Percentiles rank a stretch among this genome's conserved stretches.
Conservation (phyloP, 208 protist species). For the Herpetomonas muscarum region DNA sequence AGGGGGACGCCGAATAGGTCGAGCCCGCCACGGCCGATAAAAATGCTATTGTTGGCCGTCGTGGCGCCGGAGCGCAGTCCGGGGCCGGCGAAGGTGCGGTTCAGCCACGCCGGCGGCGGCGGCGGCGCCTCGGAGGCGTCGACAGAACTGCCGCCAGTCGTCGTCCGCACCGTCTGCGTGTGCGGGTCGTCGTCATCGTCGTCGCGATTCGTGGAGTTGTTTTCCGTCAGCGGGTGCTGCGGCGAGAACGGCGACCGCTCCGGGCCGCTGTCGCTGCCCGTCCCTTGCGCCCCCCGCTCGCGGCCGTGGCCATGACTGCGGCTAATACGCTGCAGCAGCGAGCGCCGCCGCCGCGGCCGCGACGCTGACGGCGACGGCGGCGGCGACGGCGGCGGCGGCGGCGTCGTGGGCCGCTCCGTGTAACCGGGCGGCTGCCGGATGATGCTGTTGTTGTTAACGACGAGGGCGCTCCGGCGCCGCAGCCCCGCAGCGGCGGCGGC, state of each 20-base stretch:
- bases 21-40: constrained; percentile 4
- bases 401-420: neutral
- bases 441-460: constrained; percentile 4
- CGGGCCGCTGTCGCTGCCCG: too few relatives aligned
- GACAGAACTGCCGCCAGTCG: neutral
- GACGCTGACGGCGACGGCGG: neutral
- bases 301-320: too few relatives aligned
- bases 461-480: neutral
- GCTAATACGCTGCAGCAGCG: too few relatives aligned
- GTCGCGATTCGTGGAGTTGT: too few relatives aligned
- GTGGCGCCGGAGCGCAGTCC: neutral
- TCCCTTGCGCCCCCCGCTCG: too few relatives aligned
- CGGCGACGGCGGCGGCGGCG: neutral
- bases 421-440: neutral
- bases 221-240: too few relatives aligned
- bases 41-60: constrained; percentile 16
- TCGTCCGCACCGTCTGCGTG: neutral
- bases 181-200: neutral
- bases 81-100: constrained; percentile 8
- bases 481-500: neutral
- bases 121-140: neutral
- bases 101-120: neutral
- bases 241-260: too few relatives aligned
- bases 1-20: neutral
- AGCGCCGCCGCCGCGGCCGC: too few relatives aligned